phyloP scores from a whole-genome alignment of 257 asterid genomes.

The Solanum habrochaites region DNA sequence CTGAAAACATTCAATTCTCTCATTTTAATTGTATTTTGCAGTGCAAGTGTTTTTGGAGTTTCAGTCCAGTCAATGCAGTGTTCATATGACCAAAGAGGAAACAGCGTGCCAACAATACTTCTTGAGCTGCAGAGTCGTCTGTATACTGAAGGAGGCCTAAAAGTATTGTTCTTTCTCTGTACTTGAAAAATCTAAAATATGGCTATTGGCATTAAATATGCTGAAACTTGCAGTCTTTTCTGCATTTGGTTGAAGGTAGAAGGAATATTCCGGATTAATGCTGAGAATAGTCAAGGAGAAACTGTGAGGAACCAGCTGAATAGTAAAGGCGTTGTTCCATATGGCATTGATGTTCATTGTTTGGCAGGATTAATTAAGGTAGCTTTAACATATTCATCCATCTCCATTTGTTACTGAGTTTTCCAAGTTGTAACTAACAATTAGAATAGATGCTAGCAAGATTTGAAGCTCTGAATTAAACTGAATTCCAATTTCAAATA shows the following conservation, averaged over 20 bases:
- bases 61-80: conserved; percentile 90
- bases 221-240: background rate
- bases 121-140: conserved; percentile 63
- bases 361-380: conserved; percentile 92
- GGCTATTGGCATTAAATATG: background rate
- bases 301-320: conserved; percentile 51
- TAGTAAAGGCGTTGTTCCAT: conserved; percentile 49
- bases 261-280: conserved; percentile 80
- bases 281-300: conserved; percentile 64
- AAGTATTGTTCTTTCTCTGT: conserved; percentile 18
- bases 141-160: conserved; percentile 69
- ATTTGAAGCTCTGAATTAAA: background rate
- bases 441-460: background rate
- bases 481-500: background rate
- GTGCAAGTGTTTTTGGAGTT: conserved; percentile 78
- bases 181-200: background rate
- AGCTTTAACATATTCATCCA: background rate
- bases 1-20: background rate
- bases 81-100: conserved; percentile 58
- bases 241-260: conserved; percentile 41
- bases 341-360: conserved; percentile 75
- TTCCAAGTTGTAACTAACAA: background rate
- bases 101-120: conserved; percentile 72
- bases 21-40: conserved; percentile 5
- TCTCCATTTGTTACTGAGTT: background rate